Conservation (phyloP, 192 early-diverging fungal species). For the Coemansia aciculifera region DNA sequence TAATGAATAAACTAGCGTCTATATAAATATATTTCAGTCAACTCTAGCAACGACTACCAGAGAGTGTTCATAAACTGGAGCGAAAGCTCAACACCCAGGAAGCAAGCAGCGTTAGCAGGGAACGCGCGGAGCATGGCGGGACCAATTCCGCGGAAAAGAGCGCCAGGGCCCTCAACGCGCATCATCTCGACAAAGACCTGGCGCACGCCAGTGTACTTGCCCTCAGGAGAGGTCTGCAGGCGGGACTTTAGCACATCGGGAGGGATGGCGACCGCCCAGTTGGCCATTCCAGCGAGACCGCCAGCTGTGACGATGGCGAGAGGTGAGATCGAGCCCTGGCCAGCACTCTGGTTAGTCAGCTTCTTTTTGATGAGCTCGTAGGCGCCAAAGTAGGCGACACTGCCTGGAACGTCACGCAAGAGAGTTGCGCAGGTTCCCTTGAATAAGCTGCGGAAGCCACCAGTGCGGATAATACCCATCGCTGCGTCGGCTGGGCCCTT, state of each 20-base stretch:
- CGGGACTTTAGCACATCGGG: constrained; percentile 88
- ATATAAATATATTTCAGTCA: neutral
- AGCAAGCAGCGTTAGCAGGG: constrained; percentile 84
- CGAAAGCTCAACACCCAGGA: constrained; percentile 62
- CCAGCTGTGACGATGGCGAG: constrained; percentile 90
- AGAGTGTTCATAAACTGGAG: constrained; percentile 51
- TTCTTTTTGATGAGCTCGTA: constrained; percentile 85
- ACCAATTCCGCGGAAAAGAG: constrained; percentile 81
- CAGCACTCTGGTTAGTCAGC: constrained; percentile 65
- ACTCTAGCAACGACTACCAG: constrained; percentile 15
- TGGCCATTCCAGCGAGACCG: constrained; percentile 97
- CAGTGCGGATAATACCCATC: constrained; percentile 77
- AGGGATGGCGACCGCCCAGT: constrained; percentile 80
- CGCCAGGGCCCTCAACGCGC: constrained; percentile 59
- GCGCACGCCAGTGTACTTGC: constrained; percentile 53
- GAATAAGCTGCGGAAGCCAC: constrained; percentile 86
- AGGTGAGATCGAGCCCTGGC: constrained; percentile 73
- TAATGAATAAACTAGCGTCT: neutral
- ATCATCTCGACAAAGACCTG: constrained; percentile 60
- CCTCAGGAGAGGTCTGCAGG: constrained; percentile 66
- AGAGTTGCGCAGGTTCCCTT: constrained; percentile 93
- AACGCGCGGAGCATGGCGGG: constrained; percentile 81
- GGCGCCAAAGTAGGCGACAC: constrained; percentile 92
- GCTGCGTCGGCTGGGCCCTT: constrained; percentile 91
- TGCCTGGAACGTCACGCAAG: constrained; percentile 89